Evolutionary conservation across 1,284 basidiomycete species (phyloP).

Genomic region (Pterulicium gracile): DNA sequence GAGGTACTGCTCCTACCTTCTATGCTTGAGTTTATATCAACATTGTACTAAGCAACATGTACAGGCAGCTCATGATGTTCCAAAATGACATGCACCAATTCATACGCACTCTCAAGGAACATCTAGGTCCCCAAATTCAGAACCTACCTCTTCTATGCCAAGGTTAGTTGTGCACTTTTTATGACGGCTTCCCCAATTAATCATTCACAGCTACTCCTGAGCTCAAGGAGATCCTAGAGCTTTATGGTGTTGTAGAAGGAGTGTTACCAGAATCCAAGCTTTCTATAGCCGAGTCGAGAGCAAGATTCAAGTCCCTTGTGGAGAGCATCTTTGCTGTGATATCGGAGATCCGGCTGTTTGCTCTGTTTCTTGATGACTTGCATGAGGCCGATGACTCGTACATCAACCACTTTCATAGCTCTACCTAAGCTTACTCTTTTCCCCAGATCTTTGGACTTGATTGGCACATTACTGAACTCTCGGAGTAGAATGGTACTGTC

Average conservation of each 20-base stretch:
- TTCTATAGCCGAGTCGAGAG: conserved; percentile 47
- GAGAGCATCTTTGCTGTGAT: conserved; percentile 59
- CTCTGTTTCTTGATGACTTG: conserved; percentile 59
- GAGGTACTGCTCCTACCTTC: conserved; percentile 16
- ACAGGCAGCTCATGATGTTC: conserved; percentile 52
- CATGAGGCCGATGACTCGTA: conserved; percentile 64
- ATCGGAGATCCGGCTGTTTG: conserved; percentile 54
- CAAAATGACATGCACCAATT: conserved; percentile 61
- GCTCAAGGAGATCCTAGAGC: conserved; percentile 45
- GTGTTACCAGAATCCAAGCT: conserved; percentile 42
- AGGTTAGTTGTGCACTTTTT: conserved; percentile 17
- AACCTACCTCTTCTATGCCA: conserved; percentile 60
- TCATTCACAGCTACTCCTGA: conserved; percentile 33
- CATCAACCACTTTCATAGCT: conserved; percentile 14
- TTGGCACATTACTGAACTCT: conserved; percentile 51
- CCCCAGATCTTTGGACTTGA: conserved; percentile 47
- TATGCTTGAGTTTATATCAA: background rate
- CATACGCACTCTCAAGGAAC: conserved; percentile 41
- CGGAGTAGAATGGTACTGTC: conserved; percentile 53
- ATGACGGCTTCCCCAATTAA: background rate
- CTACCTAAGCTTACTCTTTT: conserved; percentile 50
- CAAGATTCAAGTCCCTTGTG: conserved; percentile 56
- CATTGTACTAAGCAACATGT: too few species aligned
- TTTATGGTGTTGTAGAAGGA: conserved; percentile 41
- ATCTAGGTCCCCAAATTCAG: conserved; percentile 54